Evolutionary conservation across 345 rosid species (phyloP).

Genomic region (Salix udensis): DNA sequence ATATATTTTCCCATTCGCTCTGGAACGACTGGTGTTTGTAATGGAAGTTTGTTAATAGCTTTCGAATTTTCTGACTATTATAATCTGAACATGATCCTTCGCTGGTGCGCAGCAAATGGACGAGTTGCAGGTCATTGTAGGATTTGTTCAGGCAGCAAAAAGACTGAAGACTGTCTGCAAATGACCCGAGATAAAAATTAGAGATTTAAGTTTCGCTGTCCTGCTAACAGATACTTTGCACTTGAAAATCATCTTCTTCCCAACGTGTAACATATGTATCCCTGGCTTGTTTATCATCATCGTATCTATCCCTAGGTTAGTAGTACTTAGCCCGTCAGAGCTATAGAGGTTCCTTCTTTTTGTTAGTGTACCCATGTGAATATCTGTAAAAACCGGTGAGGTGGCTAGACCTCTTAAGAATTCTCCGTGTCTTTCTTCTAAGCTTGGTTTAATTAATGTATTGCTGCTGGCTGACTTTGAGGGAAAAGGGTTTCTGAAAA

Average conservation of each 20-base stretch:
- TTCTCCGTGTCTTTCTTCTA: conserved; percentile 16
- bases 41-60: not conserved
- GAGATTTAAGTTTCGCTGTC: not conserved
- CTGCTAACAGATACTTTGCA: conserved; percentile 17
- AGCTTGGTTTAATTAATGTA: conserved; percentile 32
- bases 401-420: conserved; percentile 23
- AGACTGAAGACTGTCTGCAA: conserved; percentile 62
- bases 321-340: conserved; percentile 21
- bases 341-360: conserved; percentile 47
- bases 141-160: conserved; percentile 90
- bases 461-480: conserved; percentile 39
- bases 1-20: not conserved
- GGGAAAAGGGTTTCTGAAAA: conserved; percentile 29
- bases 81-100: not conserved
- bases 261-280: conserved; percentile 37
- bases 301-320: conserved; percentile 22
- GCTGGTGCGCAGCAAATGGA: conserved; percentile 72
- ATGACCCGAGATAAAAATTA: not conserved
- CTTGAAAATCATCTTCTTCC: conserved; percentile 16
- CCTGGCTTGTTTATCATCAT: conserved; percentile 18
- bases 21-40: not conserved
- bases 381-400: conserved; percentile 19
- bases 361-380: conserved; percentile 43
- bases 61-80: not conserved
- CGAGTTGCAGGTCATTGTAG: conserved; percentile 90